phyloP scores from a whole-genome alignment of 495 filamentous ascomycete species.

The Aspergillus hancockii region DNA sequence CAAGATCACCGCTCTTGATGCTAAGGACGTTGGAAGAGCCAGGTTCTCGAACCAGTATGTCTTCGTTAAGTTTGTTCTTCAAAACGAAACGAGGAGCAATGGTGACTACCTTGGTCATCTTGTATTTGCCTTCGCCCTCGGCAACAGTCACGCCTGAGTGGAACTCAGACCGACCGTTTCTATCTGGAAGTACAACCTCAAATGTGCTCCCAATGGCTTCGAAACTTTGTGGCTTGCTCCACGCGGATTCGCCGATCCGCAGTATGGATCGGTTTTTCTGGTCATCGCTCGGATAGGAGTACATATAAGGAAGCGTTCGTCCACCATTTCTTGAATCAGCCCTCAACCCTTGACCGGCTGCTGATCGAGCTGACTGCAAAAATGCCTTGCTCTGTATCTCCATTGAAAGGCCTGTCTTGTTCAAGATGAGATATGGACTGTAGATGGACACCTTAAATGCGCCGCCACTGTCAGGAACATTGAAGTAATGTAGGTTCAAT shows the following conservation, averaged over 20 bases:
- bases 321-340: slow-evolving; percentile 50
- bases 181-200: slow-evolving; percentile 77
- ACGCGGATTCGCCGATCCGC: slow-evolving; percentile 82
- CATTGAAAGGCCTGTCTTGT: slow-evolving; percentile 89
- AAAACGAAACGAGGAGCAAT: slow-evolving; percentile 91
- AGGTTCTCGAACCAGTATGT: slow-evolving; percentile 85
- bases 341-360: slow-evolving; percentile 71
- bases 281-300: slow-evolving; percentile 85
- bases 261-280: slow-evolving; percentile 84
- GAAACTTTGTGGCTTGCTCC: slow-evolving; percentile 97
- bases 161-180: slow-evolving; percentile 72
- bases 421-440: slow-evolving; percentile 90
- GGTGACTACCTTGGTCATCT: slow-evolving; percentile 90
- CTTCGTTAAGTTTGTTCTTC: slow-evolving; percentile 88
- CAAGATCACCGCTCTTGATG: slow-evolving; percentile 71
- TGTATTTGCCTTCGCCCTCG: slow-evolving; percentile 95
- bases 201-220: slow-evolving; percentile 95
- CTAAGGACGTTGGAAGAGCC: slow-evolving; percentile 79
- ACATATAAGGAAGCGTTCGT: slow-evolving; percentile 88
- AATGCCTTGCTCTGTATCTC: slow-evolving; percentile 87
- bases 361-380: slow-evolving; percentile 75
- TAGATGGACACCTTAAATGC: slow-evolving; percentile 94
- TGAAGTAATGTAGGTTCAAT: slow-evolving; percentile 89
- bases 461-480: slow-evolving; percentile 87
- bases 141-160: slow-evolving; percentile 86